Percentiles rank a stretch among this genome's conserved stretches.
Conservation (phyloP, 768 basidiomycete species). For the Russula griseocarnosa region DNA sequence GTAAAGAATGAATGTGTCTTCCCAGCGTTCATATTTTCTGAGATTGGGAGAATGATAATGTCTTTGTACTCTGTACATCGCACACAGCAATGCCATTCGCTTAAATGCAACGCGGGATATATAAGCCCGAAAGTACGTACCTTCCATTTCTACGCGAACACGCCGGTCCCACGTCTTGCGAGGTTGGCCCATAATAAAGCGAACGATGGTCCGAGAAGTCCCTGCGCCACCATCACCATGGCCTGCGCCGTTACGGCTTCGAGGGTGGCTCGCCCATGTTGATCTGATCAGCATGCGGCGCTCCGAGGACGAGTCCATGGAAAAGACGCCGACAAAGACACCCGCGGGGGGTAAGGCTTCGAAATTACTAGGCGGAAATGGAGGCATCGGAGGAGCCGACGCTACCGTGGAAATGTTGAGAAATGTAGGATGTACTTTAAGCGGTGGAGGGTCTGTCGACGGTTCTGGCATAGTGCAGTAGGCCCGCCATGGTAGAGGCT, state of each 20-base stretch:
- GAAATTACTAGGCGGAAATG: conserved; percentile 71
- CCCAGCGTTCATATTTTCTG: conserved; percentile 95
- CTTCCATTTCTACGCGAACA: conserved; percentile 85
- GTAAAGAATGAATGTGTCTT: conserved; percentile 90
- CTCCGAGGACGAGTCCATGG: conserved; percentile 79
- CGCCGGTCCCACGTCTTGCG: conserved; percentile 72
- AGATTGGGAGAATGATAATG: conserved; percentile 74
- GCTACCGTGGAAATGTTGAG: conserved; percentile 31
- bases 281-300: conserved; percentile 82
- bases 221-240: conserved; percentile 64
- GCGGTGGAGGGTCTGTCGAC: conserved; percentile 43
- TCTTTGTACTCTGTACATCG: conserved; percentile 67
- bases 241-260: conserved; percentile 71
- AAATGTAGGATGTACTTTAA: conserved; percentile 39
- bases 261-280: conserved; percentile 82
- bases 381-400: conserved; percentile 32
- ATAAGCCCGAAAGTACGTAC: conserved; percentile 46
- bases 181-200: conserved; percentile 87
- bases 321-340: conserved; percentile 86
- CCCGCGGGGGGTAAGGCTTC: conserved; percentile 78
- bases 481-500: conserved; percentile 88
- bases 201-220: conserved; percentile 78
- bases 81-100: conserved; percentile 7
- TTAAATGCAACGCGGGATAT: background rate
- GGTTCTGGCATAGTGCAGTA: conserved; percentile 76